Evolutionary conservation across 768 basidiomycete species (phyloP), one percentile per base, ranked within the genome.

Genomic region (Leccinum rimulosum): DNA sequence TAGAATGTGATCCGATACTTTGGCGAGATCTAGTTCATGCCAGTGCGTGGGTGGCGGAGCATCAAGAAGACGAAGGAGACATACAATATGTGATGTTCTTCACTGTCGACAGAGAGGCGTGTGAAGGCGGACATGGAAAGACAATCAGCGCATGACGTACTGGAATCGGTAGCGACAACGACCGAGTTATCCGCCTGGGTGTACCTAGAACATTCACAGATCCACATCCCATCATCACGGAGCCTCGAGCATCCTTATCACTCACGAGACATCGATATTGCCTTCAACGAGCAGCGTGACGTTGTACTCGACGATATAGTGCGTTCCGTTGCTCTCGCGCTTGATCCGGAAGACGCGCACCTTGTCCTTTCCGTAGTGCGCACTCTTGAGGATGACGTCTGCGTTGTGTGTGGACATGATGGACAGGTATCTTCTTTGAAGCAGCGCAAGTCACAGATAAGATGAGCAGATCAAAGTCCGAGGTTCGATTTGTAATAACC

Each of bases 111-210:
- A 14, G 40, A 40, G 9, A 40, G 9, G 17, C 40, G 27, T 48
- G 35, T 27, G 47, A 36, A 4, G 2, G 6, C 33, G 25, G 6
- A 30, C 9, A 27, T 27, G 49, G 30, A n/a, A 27, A 17, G 50
- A 31, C 10, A 4, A 9, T 15, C 1, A 7, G 4, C 0, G 4
- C 25, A 53, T 4, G 36, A 77, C 88, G 66, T 66, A 93, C 92
- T 87, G 1, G 92, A 91, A 75, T 98, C 95, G 1, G 95, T 98
- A 3, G 95, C 88, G 2, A 98, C 93, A 10, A 97, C 81, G 10
- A 88, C 84, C 3, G 82, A 82, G 74, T 98, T 98, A 69, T 98
- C 93, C 0, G 91, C 93, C 63, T 92, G 64, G 4, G 92, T 96
- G 73, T 90, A 98, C 66, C 92, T 92, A 49, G 48, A 52, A 50